phyloP scores from a whole-genome alignment of 768 basidiomycete species.

The Agaricus subrufescens region DNA sequence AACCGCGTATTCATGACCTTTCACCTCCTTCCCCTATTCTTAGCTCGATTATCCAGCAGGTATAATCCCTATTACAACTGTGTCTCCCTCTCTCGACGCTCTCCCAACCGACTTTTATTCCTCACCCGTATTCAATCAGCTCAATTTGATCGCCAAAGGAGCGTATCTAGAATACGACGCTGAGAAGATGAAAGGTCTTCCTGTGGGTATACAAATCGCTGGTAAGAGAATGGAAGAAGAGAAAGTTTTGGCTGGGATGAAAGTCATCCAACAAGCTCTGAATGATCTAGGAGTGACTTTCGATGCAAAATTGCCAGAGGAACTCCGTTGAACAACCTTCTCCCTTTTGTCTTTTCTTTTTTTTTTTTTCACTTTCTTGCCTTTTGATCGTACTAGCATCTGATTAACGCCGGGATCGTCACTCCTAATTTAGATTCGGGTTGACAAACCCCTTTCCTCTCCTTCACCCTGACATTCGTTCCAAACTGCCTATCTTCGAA shows the following conservation, averaged over 20 bases:
- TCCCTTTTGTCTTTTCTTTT: background rate
- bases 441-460: too few relatives aligned
- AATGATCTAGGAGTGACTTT: conserved; percentile 3
- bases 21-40: background rate
- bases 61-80: conserved; percentile 56
- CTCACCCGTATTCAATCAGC: conserved; percentile 24
- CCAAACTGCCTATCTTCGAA: too few relatives aligned
- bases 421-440: too few relatives aligned
- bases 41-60: conserved; percentile 54
- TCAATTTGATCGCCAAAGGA: conserved; percentile 30
- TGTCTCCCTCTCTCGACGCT: conserved; percentile 32
- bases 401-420: background rate
- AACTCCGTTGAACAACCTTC: background rate
- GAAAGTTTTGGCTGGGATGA: conserved; percentile 67
- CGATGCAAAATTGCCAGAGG: background rate
- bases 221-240: conserved; percentile 68
- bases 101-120: conserved; percentile 29
- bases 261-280: conserved; percentile 40
- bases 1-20: too few relatives aligned
- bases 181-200: conserved; percentile 61
- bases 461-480: too few relatives aligned
- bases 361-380: background rate
- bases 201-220: conserved; percentile 62
- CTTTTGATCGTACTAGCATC: too few relatives aligned
- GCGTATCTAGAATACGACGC: conserved; percentile 52